Evolutionary conservation across 495 filamentous ascomycete species (phyloP).

Genomic region (Tuber aestivum): DNA sequence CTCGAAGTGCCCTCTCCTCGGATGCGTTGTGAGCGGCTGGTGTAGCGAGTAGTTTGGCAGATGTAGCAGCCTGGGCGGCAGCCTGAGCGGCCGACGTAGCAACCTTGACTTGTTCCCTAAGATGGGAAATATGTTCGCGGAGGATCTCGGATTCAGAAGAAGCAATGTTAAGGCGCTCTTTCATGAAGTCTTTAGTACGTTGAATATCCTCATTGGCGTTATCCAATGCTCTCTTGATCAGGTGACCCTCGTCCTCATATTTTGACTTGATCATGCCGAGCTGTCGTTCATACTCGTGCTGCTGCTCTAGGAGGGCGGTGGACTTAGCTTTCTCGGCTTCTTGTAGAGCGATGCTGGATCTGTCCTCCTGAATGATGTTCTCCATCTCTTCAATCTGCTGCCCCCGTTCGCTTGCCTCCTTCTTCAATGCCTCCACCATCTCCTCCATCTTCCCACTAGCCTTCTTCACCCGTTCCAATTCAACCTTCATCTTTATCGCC

Average conservation of each 20-base stretch:
- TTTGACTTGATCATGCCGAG: slow-evolving; percentile 51
- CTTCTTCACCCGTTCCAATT: slow-evolving; percentile 64
- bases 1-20: slow-evolving; percentile 85
- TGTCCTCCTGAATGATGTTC: slow-evolving; percentile 63
- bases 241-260: slow-evolving; percentile 54
- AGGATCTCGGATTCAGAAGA: slow-evolving; percentile 73
- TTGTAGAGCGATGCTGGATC: slow-evolving; percentile 70
- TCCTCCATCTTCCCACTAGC: slow-evolving; percentile 29
- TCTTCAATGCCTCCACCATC: slow-evolving; percentile 21
- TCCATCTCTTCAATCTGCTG: slow-evolving; percentile 66
- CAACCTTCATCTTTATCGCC: slow-evolving; percentile 67
- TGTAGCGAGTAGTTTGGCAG: slow-evolving; percentile 50
- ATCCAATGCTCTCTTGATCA: slow-evolving; percentile 66
- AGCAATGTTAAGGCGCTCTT: slow-evolving; percentile 67
- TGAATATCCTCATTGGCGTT: slow-evolving; percentile 68
- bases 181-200: slow-evolving; percentile 59
- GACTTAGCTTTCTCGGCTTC: slow-evolving; percentile 61
- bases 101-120: slow-evolving; percentile 85
- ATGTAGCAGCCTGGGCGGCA: slow-evolving; percentile 75
- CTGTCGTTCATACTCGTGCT: slow-evolving; percentile 64
- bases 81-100: slow-evolving; percentile 84
- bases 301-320: slow-evolving; percentile 60
- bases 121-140: slow-evolving; percentile 69
- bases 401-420: slow-evolving; percentile 38
- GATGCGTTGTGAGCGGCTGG: slow-evolving; percentile 53